Conservation (phyloP, 345 rosid species). For the Eucalyptus leucophloia region DNA sequence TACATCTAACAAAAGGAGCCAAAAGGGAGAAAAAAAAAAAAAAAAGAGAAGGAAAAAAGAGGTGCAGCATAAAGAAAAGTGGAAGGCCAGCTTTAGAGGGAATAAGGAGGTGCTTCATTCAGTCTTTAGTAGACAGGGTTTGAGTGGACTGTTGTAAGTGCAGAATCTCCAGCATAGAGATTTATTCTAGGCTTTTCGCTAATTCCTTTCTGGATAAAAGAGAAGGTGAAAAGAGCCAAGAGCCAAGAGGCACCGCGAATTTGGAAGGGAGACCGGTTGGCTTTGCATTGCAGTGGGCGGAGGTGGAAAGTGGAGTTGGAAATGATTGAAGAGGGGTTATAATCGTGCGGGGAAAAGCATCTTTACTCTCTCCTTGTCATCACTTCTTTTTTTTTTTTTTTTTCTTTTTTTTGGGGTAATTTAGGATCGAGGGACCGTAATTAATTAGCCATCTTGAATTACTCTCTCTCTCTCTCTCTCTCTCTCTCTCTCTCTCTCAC, state of each 20-base stretch:
- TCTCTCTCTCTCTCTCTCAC: neutral
- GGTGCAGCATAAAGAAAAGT: neutral
- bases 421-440: neutral
- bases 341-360: neutral
- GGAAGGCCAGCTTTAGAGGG: constrained; percentile 37
- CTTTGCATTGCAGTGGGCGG: neutral
- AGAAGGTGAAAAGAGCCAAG: neutral
- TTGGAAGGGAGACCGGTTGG: neutral
- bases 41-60: neutral
- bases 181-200: neutral
- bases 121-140: neutral
- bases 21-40: neutral
- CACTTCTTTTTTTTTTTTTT: rapidly evolving
- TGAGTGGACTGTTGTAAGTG: neutral
- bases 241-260: neutral
- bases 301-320: neutral
- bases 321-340: neutral
- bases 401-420: neutral
- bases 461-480: too few species aligned
- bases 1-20: neutral
- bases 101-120: constrained; percentile 16
- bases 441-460: neutral
- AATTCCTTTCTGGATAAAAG: neutral
- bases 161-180: neutral
- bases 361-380: neutral